Percentiles rank a stretch among this genome's conserved stretches.
Conservation (phyloP, 2,329 filamentous ascomycete genomes). For the Parastagonospora nodorum region DNA sequence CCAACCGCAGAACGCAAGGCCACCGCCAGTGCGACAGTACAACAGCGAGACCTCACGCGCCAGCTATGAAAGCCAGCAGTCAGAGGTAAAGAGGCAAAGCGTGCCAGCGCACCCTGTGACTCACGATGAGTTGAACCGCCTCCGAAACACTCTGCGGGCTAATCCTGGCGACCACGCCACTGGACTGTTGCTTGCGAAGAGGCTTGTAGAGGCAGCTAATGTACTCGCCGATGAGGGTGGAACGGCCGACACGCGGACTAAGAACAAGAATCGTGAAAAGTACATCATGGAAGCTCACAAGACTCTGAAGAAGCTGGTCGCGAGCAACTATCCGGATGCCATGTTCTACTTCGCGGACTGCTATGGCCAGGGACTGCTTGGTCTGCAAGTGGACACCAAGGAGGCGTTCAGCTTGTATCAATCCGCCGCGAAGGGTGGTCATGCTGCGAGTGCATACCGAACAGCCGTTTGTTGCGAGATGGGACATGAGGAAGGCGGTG, state of each 20-base stretch:
- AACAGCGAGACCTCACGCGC: constrained; percentile 47
- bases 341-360: constrained; percentile 95
- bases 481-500: constrained; percentile 90
- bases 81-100: constrained; percentile 21
- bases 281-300: constrained; percentile 88
- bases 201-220: constrained; percentile 81
- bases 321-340: constrained; percentile 75
- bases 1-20: constrained; percentile 46
- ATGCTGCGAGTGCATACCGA: constrained; percentile 86
- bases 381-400: constrained; percentile 80
- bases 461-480: constrained; percentile 98
- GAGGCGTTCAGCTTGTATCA: constrained; percentile 95
- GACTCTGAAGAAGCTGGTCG: constrained; percentile 84
- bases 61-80: constrained; percentile 35
- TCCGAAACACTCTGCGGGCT: constrained; percentile 71
- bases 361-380: constrained; percentile 79
- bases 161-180: constrained; percentile 74
- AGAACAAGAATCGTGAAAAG: constrained; percentile 72
- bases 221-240: constrained; percentile 78
- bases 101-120: constrained; percentile 66
- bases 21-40: constrained; percentile 60
- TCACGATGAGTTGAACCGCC: constrained; percentile 73
- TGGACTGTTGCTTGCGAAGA: constrained; percentile 77
- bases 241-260: constrained; percentile 68
- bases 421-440: constrained; percentile 86